Evolutionary conservation across 257 asterid genomes (phyloP).

Genomic region (Solanum microdontum): DNA sequence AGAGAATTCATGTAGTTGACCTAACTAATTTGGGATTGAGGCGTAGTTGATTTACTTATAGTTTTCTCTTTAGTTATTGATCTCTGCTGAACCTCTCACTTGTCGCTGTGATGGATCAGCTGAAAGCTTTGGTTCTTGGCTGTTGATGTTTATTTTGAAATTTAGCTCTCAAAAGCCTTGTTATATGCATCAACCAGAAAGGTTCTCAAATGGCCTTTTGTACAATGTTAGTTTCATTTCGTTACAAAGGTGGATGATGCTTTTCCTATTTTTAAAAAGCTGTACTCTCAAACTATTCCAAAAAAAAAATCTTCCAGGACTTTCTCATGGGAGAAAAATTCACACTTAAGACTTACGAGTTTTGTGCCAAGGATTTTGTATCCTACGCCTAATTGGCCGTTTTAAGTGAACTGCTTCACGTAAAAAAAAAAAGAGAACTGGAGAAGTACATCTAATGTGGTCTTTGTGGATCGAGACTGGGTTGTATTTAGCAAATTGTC

Average conservation of each 20-base stretch:
- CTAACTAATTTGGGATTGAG: not conserved
- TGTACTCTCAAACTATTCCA: conserved; percentile 61
- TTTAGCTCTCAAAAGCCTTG: not conserved
- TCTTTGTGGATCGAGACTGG: not conserved
- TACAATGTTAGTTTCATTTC: conserved; percentile 57
- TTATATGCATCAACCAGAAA: conserved; percentile 33
- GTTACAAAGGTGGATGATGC: conserved; percentile 60
- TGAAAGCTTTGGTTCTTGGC: not conserved
- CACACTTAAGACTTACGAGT: not conserved
- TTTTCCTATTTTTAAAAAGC: conserved; percentile 57
- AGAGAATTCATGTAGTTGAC: not conserved
- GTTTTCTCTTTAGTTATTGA: not conserved
- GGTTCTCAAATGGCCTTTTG: conserved; percentile 57
- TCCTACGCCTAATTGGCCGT: not conserved
- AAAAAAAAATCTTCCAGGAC: conserved; percentile 27
- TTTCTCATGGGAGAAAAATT: conserved; percentile 27
- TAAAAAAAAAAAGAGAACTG: not conserved
- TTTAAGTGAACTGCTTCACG: not conserved
- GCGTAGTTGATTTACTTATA: not conserved
- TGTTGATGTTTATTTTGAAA: not conserved
- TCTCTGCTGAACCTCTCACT: not conserved
- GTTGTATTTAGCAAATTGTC: not conserved
- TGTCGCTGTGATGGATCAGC: not conserved
- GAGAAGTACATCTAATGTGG: not conserved
- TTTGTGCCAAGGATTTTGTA: not conserved